Evolutionary conservation across 2,329 filamentous ascomycete species (phyloP), one percentile per base, ranked within the genome.

Genomic region (Colletotrichum gloeosporioides): DNA sequence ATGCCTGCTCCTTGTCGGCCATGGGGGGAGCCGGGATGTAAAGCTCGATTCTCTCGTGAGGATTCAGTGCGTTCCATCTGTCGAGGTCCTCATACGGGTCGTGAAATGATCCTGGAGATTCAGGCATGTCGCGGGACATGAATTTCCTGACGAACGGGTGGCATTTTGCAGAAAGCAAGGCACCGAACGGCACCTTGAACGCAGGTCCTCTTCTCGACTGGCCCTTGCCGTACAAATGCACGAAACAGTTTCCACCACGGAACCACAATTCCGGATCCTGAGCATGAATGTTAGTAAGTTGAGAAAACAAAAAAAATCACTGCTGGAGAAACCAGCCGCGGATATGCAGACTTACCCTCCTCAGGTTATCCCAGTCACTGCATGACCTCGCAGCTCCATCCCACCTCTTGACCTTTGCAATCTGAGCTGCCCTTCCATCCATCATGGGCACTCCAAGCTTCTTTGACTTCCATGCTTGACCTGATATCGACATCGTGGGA

Each of bases 201-300:
- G 94, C 92, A 2, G 94, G 92, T 0, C 92, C 92, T 79, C 91
- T 87, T 73, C 88, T 89, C 4, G 93, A 94, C 71, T 92, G 90
- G 53, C 92, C 93, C 77, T 89, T 88, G n/a, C 85, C 90, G 80
- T 95, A 93, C 0, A 96, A 87, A 82, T 96, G 89, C 2, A 96
- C 88, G 18, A 92, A 87, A 79, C 94, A 96, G 81, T 95, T 92
- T 16, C 93, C 94, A 77, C 92, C 85, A 13, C 89, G 87, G 76
- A 89, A 88, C 93, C 93, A 96, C 4, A 96, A 86, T 78, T 95
- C 94, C 4, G 90, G 87, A 79, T 96, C 94, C 94, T 96, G 75
- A 13, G 7, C 16, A 18, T 27, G 6, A 27, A 25, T 16, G 9
- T 31, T 2, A 25, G n/a, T 1, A 61, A 34, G 49, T 31, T 13